Evolutionary conservation across 2,329 filamentous ascomycete species (phyloP).

Genomic region (Boeremia exigua): DNA sequence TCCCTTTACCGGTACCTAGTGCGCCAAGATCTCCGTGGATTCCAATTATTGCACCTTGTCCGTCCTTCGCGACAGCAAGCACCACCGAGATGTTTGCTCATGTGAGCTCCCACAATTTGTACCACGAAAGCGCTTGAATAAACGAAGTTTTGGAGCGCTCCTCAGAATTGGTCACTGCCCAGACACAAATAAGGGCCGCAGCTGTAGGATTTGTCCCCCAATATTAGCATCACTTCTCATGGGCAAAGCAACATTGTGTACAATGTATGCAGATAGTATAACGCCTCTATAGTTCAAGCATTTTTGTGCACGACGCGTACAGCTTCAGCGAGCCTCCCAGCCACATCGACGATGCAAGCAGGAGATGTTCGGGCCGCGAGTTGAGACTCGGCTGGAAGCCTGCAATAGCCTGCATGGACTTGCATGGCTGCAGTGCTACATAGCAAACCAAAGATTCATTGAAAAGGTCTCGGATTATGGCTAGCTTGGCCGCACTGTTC

Average conservation of each 20-base stretch:
- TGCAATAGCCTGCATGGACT: background rate
- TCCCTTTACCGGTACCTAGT: background rate
- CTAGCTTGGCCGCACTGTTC: background rate
- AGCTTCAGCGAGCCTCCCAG: background rate
- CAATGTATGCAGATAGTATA: background rate
- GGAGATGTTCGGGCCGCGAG: constrained; percentile 13
- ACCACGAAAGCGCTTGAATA: background rate
- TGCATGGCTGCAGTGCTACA: constrained; percentile 4
- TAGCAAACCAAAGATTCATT: background rate
- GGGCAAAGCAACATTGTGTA: too few relatives aligned
- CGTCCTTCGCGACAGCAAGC: background rate
- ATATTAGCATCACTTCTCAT: too few relatives aligned
- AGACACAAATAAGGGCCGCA: background rate
- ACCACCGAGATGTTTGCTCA: background rate
- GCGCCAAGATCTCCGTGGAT: constrained; percentile 5
- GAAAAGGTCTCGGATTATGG: background rate
- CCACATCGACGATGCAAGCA: background rate
- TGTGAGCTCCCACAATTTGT: background rate
- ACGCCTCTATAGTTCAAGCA: background rate
- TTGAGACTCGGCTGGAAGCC: background rate
- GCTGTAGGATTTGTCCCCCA: background rate
- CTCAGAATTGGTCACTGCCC: background rate
- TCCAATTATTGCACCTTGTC: background rate
- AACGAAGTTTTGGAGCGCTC: background rate
- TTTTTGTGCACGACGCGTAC: background rate